phyloP scores from a whole-genome alignment of 2,329 filamentous ascomycete species.

The Bipolaris sorokiniana region DNA sequence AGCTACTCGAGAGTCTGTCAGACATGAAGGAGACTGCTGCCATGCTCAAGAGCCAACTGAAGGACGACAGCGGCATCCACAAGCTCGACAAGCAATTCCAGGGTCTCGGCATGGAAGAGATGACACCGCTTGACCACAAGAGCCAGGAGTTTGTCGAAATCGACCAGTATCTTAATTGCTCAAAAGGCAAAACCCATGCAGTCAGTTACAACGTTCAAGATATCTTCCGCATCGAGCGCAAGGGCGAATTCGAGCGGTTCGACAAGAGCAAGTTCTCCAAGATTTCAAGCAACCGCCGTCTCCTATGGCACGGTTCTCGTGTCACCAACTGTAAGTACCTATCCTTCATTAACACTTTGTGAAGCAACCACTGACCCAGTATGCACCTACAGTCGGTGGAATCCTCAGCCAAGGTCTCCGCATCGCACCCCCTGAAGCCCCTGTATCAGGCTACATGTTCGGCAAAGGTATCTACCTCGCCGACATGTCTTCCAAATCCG shows the following conservation, averaged over 20 bases:
- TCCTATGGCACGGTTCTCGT: slow-evolving; percentile 88
- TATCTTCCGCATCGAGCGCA: slow-evolving; percentile 82
- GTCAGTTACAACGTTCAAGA: slow-evolving; percentile 67
- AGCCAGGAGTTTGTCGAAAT: slow-evolving; percentile 71
- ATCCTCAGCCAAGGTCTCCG: slow-evolving; percentile 86
- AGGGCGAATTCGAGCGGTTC: slow-evolving; percentile 75
- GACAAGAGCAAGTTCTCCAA: slow-evolving; percentile 61
- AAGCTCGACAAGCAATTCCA: slow-evolving; percentile 74
- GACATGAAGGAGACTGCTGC: slow-evolving; percentile 84
- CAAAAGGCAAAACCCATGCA: slow-evolving; percentile 70
- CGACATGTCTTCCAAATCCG: slow-evolving; percentile 80
- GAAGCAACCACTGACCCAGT: neutral
- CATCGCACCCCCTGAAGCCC: slow-evolving; percentile 87
- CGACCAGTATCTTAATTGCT: slow-evolving; percentile 68
- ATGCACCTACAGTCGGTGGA: slow-evolving; percentile 64
- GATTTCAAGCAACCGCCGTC: slow-evolving; percentile 68
- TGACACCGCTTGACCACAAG: slow-evolving; percentile 68
- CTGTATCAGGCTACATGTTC: slow-evolving; percentile 83
- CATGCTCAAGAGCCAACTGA: slow-evolving; percentile 72
- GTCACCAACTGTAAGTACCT: slow-evolving; percentile 68
- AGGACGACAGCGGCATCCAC: slow-evolving; percentile 61
- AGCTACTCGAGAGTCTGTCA: slow-evolving; percentile 78
- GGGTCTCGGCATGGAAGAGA: slow-evolving; percentile 74
- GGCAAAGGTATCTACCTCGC: slow-evolving; percentile 89
- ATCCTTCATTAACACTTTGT: neutral